phyloP scores from a whole-genome alignment of 768 basidiomycete genomes.

The Calocybe cyanea region DNA sequence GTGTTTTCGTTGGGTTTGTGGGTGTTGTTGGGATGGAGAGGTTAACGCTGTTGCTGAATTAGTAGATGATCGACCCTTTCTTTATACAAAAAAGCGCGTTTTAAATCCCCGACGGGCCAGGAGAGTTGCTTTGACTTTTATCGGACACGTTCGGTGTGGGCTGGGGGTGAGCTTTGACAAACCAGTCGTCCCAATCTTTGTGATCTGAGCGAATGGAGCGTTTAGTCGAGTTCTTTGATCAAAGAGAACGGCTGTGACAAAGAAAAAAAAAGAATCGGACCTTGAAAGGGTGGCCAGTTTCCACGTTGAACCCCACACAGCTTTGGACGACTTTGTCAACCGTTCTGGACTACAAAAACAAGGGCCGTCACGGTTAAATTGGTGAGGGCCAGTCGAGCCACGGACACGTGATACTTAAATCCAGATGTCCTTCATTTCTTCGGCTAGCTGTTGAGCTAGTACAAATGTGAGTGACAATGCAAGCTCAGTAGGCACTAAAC shows the following conservation, averaged over 20 bases:
- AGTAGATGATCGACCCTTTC: neutral
- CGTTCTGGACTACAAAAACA: slow-evolving; percentile 3
- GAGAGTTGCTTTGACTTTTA: slow-evolving; percentile 12
- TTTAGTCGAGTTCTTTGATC: too few relatives aligned
- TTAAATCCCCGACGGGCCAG: slow-evolving; percentile 24
- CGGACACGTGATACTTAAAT: slow-evolving; percentile 9
- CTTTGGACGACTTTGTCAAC: neutral
- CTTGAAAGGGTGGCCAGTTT: slow-evolving; percentile 2
- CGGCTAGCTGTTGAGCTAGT: too few relatives aligned
- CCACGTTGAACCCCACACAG: neutral
- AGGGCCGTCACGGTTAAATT: too few relatives aligned
- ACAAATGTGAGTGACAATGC: too few relatives aligned
- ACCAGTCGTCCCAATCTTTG: slow-evolving; percentile 1
- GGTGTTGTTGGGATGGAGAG: neutral
- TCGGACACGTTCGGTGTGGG: slow-evolving; percentile 8
- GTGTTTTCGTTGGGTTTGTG: neutral
- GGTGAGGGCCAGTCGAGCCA: neutral
- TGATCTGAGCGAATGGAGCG: too few relatives aligned
- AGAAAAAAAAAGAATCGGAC: neutral
- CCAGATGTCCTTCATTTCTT: too few relatives aligned
- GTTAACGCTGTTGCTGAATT: neutral
- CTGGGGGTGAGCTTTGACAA: slow-evolving; percentile 9
- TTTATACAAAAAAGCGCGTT: slow-evolving; percentile 28
- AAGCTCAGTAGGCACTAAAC: too few relatives aligned
- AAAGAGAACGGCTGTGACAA: too few relatives aligned